Evolutionary conservation across 2,329 filamentous ascomycete species (phyloP).

Genomic region (Aspergillus spinulosporus): DNA sequence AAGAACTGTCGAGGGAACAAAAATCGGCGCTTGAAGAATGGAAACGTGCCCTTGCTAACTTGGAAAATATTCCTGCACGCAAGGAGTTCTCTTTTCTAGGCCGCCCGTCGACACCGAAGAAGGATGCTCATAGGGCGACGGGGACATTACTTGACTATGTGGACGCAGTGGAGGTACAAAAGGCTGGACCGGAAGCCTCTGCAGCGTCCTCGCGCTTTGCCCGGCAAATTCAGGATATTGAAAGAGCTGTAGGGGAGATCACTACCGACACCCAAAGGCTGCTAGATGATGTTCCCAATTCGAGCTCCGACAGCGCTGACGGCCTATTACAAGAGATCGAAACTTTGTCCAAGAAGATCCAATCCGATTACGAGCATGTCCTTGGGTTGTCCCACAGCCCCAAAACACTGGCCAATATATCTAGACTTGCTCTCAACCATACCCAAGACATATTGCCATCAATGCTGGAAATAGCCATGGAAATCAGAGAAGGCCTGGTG

Average conservation of each 20-base stretch:
- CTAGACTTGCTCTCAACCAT: slow-evolving; percentile 64
- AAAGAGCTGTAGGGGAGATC: slow-evolving; percentile 61
- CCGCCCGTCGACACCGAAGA: slow-evolving; percentile 43
- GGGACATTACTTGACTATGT: slow-evolving; percentile 73
- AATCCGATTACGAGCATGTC: slow-evolving; percentile 78
- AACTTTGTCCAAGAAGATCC: slow-evolving; percentile 80
- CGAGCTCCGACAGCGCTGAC: slow-evolving; percentile 63
- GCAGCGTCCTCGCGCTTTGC: slow-evolving; percentile 61
- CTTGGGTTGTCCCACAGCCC: slow-evolving; percentile 66
- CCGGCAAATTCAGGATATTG: slow-evolving; percentile 60
- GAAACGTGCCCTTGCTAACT: slow-evolving; percentile 38
- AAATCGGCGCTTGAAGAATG: slow-evolving; percentile 46
- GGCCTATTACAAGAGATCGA: slow-evolving; percentile 82
- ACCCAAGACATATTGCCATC: slow-evolving; percentile 64
- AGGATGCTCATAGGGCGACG: slow-evolving; percentile 47
- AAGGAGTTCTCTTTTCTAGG: slow-evolving; percentile 46
- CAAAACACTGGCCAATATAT: slow-evolving; percentile 62
- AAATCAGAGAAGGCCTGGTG: slow-evolving; percentile 53
- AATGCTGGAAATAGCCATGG: slow-evolving; percentile 57
- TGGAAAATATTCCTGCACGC: slow-evolving; percentile 45
- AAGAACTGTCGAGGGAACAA: slow-evolving; percentile 48
- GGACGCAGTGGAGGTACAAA: slow-evolving; percentile 69
- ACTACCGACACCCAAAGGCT: slow-evolving; percentile 53
- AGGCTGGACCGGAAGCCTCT: slow-evolving; percentile 66
- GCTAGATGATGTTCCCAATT: slow-evolving; percentile 45